Evolutionary conservation across 2,329 filamentous ascomycete species (phyloP).

Genomic region (Aspergillus chevalieri): DNA sequence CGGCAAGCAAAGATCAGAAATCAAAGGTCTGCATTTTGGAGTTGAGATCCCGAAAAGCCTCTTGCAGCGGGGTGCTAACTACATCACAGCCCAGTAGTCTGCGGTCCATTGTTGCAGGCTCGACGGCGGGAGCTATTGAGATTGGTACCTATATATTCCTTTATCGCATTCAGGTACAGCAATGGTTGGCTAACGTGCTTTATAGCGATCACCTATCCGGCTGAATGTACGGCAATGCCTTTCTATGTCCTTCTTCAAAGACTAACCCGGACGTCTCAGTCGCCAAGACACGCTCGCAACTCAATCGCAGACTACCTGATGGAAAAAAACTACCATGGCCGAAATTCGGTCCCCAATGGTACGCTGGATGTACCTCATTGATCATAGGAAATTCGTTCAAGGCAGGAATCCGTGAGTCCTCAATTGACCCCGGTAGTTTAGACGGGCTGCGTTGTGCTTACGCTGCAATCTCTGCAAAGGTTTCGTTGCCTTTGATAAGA

Average conservation of each 20-base stretch:
- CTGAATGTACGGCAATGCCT: slow-evolving; percentile 62
- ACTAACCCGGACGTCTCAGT: slow-evolving; percentile 45
- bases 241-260: neutral
- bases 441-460: neutral
- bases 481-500: slow-evolving; percentile 94
- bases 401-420: slow-evolving; percentile 75
- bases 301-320: slow-evolving; percentile 76
- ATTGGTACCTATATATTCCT: slow-evolving; percentile 56
- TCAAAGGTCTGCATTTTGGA: slow-evolving; percentile 26
- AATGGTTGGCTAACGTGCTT: slow-evolving; percentile 16
- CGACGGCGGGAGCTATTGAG: slow-evolving; percentile 88
- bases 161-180: neutral
- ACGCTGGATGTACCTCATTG: slow-evolving; percentile 92
- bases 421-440: neutral
- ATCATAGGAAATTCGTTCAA: slow-evolving; percentile 97
- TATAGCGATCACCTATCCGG: slow-evolving; percentile 81
- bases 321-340: slow-evolving; percentile 91
- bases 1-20: slow-evolving; percentile 30
- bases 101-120: slow-evolving; percentile 85
- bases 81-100: slow-evolving; percentile 64
- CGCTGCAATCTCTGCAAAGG: slow-evolving; percentile 40
- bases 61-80: slow-evolving; percentile 21
- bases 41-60: neutral
- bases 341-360: slow-evolving; percentile 90
- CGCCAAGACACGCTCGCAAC: slow-evolving; percentile 89